These are phyloP conservation scores for Yamadazyma epiphylla DNA, from an alignment of 1,139 yeast genomes.

Conservation along the genomic window DNA sequence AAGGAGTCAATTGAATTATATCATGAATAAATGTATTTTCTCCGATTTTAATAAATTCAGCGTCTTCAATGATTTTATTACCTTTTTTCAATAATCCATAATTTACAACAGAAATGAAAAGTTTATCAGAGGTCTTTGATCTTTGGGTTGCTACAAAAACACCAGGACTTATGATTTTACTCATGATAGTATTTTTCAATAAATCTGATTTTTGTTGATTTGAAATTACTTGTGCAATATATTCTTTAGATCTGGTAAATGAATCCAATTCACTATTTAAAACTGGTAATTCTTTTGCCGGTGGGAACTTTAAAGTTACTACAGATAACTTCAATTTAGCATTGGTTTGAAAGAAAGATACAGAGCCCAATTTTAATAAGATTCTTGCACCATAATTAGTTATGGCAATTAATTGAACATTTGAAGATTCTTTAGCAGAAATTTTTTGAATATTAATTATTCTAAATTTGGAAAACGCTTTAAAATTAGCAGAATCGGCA, in stretches of 20 bases:
- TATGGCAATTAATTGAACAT: constrained; percentile 77
- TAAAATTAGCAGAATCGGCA: constrained; percentile 38
- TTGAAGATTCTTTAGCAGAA: constrained; percentile 59
- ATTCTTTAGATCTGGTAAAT: constrained; percentile 42
- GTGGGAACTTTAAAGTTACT: constrained; percentile 69
- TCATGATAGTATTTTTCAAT: constrained; percentile 42
- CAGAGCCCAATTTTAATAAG: constrained; percentile 50
- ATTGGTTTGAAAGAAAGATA: constrained; percentile 26
- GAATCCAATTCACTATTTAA: constrained; percentile 48
- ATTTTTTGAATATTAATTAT: constrained; percentile 65
- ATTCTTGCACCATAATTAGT: constrained; percentile 84
- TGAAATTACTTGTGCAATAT: constrained; percentile 37
- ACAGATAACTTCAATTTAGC: constrained; percentile 35
- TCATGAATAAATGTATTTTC: constrained; percentile 55
- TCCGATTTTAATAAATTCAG: constrained; percentile 62
- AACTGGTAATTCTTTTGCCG: constrained; percentile 59
- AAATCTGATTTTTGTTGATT: constrained; percentile 45
- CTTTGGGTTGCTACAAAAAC: constrained; percentile 57
- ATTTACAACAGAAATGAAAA: constrained; percentile 79
- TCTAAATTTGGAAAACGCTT: constrained; percentile 45
- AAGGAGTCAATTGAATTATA: constrained; percentile 64
- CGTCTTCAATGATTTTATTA: constrained; percentile 73
- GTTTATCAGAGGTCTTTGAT: constrained; percentile 43
- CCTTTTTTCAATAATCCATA: constrained; percentile 76
- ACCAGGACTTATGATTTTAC: constrained; percentile 75